Percentiles rank a stretch among this genome's conserved stretches.
Conservation (phyloP, 306 rosid genomes). For the Quercus dentata region DNA sequence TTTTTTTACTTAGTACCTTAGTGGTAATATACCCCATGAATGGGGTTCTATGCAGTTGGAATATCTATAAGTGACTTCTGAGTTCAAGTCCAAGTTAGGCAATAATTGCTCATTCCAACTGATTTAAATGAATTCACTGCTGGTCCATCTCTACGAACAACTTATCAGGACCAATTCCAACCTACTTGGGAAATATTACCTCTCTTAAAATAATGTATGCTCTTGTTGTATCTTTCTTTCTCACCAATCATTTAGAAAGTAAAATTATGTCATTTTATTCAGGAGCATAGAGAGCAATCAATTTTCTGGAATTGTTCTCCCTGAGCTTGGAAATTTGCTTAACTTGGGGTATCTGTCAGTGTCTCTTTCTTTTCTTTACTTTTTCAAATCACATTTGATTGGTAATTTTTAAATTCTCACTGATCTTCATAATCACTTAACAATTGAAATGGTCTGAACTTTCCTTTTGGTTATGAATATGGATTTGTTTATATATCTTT, state of each 20-base stretch:
- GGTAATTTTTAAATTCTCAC: background rate
- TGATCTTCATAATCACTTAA: background rate
- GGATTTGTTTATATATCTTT: too few relatives aligned
- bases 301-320: background rate
- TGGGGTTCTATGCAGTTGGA: constrained; percentile 26
- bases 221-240: background rate
- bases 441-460: background rate
- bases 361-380: background rate
- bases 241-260: background rate
- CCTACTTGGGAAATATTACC: constrained; percentile 20
- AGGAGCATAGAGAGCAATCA: constrained; percentile 16
- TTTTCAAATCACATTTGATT: too few relatives aligned
- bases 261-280: background rate
- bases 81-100: background rate
- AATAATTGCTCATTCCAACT: background rate
- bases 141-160: too few relatives aligned
- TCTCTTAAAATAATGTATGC: constrained; percentile 13
- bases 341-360: constrained; percentile 19
- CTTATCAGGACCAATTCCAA: background rate
- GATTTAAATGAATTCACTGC: background rate
- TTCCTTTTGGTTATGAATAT: background rate
- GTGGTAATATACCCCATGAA: constrained; percentile 18
- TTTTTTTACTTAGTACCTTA: constrained; percentile 2
- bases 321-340: constrained; percentile 3
- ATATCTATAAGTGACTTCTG: constrained; percentile 9